phyloP scores from a whole-genome alignment of 202 grass and related monocot genomes.

The Schoenoplectus tabernaemontani region DNA sequence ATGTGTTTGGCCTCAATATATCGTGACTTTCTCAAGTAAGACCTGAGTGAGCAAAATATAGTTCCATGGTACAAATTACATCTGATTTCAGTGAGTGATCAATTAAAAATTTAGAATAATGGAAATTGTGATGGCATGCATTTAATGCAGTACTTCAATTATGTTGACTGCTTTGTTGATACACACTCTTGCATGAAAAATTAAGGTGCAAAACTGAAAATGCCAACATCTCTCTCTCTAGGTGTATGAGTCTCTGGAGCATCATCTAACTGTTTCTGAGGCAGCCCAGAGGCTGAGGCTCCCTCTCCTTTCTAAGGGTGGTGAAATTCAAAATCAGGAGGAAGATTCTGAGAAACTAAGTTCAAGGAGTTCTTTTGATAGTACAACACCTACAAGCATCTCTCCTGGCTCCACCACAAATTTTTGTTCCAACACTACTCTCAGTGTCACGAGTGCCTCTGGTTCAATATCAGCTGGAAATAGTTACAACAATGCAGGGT shows the following conservation, averaged over 20 bases:
- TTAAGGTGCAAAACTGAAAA: background rate
- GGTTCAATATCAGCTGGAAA: slow-evolving; percentile 20
- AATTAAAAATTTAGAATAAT: background rate
- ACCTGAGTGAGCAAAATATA: background rate
- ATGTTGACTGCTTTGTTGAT: background rate
- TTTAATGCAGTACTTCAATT: background rate
- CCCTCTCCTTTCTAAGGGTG: slow-evolving; percentile 74
- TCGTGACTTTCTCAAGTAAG: background rate
- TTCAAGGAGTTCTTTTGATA: slow-evolving; percentile 84
- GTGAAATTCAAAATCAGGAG: slow-evolving; percentile 55
- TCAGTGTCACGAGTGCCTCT: slow-evolving; percentile 29
- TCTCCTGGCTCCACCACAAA: slow-evolving; percentile 47
- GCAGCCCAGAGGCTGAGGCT: slow-evolving; percentile 82
- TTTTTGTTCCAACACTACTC: slow-evolving; percentile 53
- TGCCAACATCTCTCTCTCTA: slow-evolving; percentile 18
- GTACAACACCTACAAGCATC: slow-evolving; percentile 47
- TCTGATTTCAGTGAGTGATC: background rate
- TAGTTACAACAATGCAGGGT: slow-evolving; percentile 9
- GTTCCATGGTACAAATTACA: background rate
- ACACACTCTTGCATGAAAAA: background rate
- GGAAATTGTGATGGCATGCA: background rate
- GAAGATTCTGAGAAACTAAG: slow-evolving; percentile 91
- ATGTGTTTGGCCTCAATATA: background rate
- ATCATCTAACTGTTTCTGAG: slow-evolving; percentile 57
- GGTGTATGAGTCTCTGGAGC: slow-evolving; percentile 91